Evolutionary conservation across 768 basidiomycete species (phyloP).

Genomic region (Phanerochaete sordida): DNA sequence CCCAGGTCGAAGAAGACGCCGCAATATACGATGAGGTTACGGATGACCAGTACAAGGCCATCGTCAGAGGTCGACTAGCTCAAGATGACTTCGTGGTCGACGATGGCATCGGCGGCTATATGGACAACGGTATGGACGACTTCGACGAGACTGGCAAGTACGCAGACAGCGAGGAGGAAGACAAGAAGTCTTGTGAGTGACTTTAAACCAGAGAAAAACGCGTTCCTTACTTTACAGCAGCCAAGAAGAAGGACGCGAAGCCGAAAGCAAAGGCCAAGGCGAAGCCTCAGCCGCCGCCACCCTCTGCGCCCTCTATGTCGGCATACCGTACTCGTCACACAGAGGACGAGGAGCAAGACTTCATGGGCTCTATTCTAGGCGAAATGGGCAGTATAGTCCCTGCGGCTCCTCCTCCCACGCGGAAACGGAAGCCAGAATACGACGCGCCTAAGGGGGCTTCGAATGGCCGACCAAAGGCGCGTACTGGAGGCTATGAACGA

Average conservation of each 20-base stretch:
- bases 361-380: conserved; percentile 81
- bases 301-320: conserved; percentile 57
- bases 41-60: conserved; percentile 82
- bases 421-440: conserved; percentile 65
- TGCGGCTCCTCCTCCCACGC: conserved; percentile 35
- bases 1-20: conserved; percentile 52
- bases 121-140: conserved; percentile 96
- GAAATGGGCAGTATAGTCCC: conserved; percentile 55
- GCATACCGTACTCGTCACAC: conserved; percentile 79
- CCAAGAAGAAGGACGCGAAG: conserved; percentile 38
- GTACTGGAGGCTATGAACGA: conserved; percentile 7
- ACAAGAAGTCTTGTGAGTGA: conserved; percentile 34
- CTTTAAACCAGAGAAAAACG: not conserved
- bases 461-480: conserved; percentile 16
- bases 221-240: conserved; percentile 6
- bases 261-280: conserved; percentile 43
- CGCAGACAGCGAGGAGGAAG: conserved; percentile 58
- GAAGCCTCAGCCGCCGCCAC: conserved; percentile 43
- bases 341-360: conserved; percentile 80
- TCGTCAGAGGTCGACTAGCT: conserved; percentile 80
- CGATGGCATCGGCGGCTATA: conserved; percentile 87
- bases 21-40: conserved; percentile 86
- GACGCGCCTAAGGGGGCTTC: not conserved
- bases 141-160: conserved; percentile 65
- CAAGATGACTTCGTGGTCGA: conserved; percentile 94